phyloP scores from a whole-genome alignment of 2,329 filamentous ascomycete genomes.

The Exophiala viscosa region DNA sequence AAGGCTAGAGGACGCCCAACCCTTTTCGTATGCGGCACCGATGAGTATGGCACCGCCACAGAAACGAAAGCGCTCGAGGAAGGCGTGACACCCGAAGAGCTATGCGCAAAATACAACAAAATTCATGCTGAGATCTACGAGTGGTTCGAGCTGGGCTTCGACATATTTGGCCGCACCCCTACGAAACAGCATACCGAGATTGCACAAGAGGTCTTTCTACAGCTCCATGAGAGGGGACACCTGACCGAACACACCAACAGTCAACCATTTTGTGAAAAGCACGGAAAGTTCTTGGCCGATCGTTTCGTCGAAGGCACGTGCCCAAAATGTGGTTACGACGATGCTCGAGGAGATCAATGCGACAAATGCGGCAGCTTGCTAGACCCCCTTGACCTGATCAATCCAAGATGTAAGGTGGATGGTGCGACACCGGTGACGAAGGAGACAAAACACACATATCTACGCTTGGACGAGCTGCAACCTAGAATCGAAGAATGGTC shows the following conservation, averaged over 20 bases:
- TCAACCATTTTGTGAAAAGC: slow-evolving; percentile 84
- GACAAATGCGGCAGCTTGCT: slow-evolving; percentile 70
- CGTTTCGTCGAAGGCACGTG: slow-evolving; percentile 57
- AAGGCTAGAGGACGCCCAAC: slow-evolving; percentile 75
- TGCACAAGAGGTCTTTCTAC: slow-evolving; percentile 82
- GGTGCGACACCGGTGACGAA: slow-evolving; percentile 73
- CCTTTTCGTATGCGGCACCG: slow-evolving; percentile 80
- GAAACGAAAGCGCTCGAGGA: slow-evolving; percentile 94
- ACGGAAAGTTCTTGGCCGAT: slow-evolving; percentile 68
- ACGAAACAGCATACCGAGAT: slow-evolving; percentile 88
- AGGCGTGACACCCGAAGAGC: slow-evolving; percentile 71
- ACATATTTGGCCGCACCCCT: slow-evolving; percentile 90
- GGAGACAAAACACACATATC: slow-evolving; percentile 84
- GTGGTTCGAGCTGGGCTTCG: slow-evolving; percentile 94
- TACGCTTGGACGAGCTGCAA: slow-evolving; percentile 81
- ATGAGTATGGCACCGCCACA: slow-evolving; percentile 94
- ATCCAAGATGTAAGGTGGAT: slow-evolving; percentile 88
- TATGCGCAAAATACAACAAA: slow-evolving; percentile 89
- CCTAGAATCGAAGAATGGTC: slow-evolving; percentile 75
- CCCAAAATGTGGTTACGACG: slow-evolving; percentile 56
- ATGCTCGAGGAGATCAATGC: slow-evolving; percentile 70
- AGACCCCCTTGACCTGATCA: slow-evolving; percentile 71
- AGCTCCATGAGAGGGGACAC: slow-evolving; percentile 84
- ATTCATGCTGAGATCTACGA: slow-evolving; percentile 89
- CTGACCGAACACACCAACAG: slow-evolving; percentile 81